Base-by-base conservation (phyloP, 176 grass and related monocot species). In the Canna indica region DNA sequence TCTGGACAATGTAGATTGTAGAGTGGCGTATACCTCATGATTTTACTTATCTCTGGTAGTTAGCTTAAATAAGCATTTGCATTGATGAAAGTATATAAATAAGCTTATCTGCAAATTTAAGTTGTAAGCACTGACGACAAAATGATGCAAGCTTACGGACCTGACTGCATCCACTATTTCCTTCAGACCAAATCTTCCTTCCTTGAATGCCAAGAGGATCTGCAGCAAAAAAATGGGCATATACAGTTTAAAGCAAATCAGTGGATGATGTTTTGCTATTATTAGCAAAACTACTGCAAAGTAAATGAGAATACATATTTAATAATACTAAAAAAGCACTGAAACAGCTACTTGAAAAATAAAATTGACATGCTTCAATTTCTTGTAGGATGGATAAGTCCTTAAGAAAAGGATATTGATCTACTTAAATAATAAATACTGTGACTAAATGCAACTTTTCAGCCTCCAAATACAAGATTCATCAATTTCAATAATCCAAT, bases 181-280 rank as follows among this genome's bases (percentile, higher is more conserved):
- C 88, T 83, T 91, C 56, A 32, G 71, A 72, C 56, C 68, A 78
- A 44, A 97, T 73, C 73, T 73, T 92, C 80, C 88, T 87, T 73
- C 93, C 93, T 85, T 97, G 93, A 72, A 97, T 65, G 75, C 93
- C 93, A 75, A 92, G 79, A 87, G 86, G 69, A 75, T 97, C 93
- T 97, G 59, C 68, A 86, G 64, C 71, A 80, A 86, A 80, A 71
- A 44, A 69, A 82, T 29, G 59, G 32, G 34, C 38, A 38, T 28
- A 36, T 59, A 12, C 26, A 46, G 58, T 70, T 83, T 67, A 26
- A 8, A 2, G 7, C 22, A 22, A 77, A 44, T 46, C 50, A 14
- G 22, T 62, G 31, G 30, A 68, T 33, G 79, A 47, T 31, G 36
- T 15, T 45, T 69, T 69, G 15, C 36, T 42, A 75, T 76, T 28